Evolutionary conservation across 306 rosid genomes (phyloP), one percentile per base, ranked within the genome.

Genomic region (Vigna reflexopilosa): DNA sequence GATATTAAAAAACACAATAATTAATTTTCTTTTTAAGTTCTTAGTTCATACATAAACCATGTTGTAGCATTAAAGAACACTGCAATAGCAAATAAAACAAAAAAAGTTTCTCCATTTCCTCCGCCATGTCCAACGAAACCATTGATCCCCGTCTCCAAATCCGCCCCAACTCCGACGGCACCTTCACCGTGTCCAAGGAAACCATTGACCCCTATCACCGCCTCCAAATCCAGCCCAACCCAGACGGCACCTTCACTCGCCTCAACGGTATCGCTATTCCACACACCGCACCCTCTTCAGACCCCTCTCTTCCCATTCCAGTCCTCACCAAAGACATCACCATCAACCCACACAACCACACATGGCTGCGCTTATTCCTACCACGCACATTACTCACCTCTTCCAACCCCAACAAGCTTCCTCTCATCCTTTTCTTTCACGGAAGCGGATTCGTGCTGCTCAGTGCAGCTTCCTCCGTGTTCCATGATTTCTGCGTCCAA

Each of bases 251-350:
- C 1, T 22, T 88, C 71, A 63, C 81, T 9, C 86, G 87, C 16
- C 3, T 28, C 9, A 0, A 62, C 1, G 2, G 5, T 0, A 0
- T 2, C 17, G 5, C 0, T 0, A 0, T 40, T 30, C 88, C 87
- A 5, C 19, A 19, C 28, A 36, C 62, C 0, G 52, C 82, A 9
- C 50, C 87, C 52, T 22, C 79, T 2, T 69, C 79, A 3, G 83
- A 82, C 13, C 47, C 82, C 36, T 72, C 47, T 50, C 80, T 65
- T 8, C 59, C 72, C 10, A 61, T 76, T 14, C 3, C 71, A 0
- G 82, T 80, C 20, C 85, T 88, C 50, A 51, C 87, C 45, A 84
- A 80, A 36, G 92, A 89, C 54, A 26, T 89, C 62, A 48, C 75
- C 28, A 38, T 89, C 4, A 78, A 86, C 81, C 77, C 72, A 36